Evolutionary conservation across 208 protist species (phyloP).

Genomic region (Trypanosoma scelopori): DNA sequence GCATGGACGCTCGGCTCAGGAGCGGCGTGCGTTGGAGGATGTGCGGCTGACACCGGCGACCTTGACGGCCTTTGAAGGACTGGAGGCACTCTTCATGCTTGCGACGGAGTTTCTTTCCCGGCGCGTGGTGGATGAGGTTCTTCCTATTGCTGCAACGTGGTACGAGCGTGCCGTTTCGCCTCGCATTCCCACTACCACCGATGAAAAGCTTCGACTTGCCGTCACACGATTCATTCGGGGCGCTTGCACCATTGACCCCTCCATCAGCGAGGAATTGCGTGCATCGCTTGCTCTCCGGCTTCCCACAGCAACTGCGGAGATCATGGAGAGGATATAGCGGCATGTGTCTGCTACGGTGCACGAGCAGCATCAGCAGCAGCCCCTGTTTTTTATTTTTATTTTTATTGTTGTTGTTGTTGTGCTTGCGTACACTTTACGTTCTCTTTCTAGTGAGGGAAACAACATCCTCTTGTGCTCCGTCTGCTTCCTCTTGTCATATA

Average conservation of each 20-base stretch:
- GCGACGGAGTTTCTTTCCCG: conserved; percentile 64
- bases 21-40: conserved; percentile 56
- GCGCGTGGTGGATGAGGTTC: conserved; percentile 76
- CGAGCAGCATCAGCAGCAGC: too few relatives aligned
- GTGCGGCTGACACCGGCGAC: conserved; percentile 53
- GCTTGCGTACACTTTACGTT: too few relatives aligned
- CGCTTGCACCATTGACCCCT: conserved; percentile 14
- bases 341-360: neutral
- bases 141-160: conserved; percentile 72
- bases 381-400: conserved; percentile 1
- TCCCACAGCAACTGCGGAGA: conserved; percentile 3
- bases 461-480: conserved; percentile 1
- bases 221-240: conserved; percentile 31
- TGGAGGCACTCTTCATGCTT: conserved; percentile 56
- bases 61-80: conserved; percentile 47
- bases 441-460: too few relatives aligned
- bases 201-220: conserved; percentile 49
- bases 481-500: neutral
- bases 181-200: conserved; percentile 75
- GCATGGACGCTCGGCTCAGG: conserved; percentile 34
- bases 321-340: neutral
- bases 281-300: neutral
- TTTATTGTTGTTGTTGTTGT: neutral
- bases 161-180: conserved; percentile 58
- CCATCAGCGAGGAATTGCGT: conserved; percentile 8